Evolutionary conservation across 2,329 filamentous ascomycete species (phyloP).

Genomic region (Cercospora sp.): DNA sequence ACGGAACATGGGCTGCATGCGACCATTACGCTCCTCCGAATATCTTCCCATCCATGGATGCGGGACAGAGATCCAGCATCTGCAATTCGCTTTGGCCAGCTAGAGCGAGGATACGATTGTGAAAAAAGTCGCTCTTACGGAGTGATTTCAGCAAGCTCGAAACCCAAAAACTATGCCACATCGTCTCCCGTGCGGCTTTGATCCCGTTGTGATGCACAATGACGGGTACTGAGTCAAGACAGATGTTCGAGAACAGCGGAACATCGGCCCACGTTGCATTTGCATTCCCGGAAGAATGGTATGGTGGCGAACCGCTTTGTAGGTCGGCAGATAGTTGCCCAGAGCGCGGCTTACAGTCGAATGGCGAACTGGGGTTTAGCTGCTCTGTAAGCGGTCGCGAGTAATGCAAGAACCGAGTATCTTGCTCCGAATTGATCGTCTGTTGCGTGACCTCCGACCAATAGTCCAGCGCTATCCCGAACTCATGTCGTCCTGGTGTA

Average conservation of each 20-base stretch:
- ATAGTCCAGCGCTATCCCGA: slow-evolving; percentile 35
- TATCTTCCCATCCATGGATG: neutral
- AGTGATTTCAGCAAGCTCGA: neutral
- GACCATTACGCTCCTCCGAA: neutral
- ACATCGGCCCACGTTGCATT: slow-evolving; percentile 22
- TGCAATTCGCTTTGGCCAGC: neutral
- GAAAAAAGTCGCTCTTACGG: neutral
- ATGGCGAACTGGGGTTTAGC: slow-evolving; percentile 10
- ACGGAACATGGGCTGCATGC: neutral
- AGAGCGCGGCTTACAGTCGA: slow-evolving; percentile 16
- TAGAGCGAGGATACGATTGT: neutral
- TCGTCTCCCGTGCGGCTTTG: slow-evolving; percentile 17
- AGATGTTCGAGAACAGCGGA: slow-evolving; percentile 30
- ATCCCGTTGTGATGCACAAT: slow-evolving; percentile 34
- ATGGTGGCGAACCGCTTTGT: slow-evolving; percentile 13
- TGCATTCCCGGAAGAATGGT: slow-evolving; percentile 8
- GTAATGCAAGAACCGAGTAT: slow-evolving; percentile 18
- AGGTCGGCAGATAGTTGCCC: slow-evolving; percentile 28
- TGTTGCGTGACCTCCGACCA: slow-evolving; percentile 30
- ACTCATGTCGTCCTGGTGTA: slow-evolving; percentile 43
- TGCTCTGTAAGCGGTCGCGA: slow-evolving; percentile 17
- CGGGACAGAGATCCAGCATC: neutral
- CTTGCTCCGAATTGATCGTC: slow-evolving; percentile 27
- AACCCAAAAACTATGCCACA: slow-evolving; percentile 23
- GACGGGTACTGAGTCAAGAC: slow-evolving; percentile 28